phyloP scores from a whole-genome alignment of 352 stramenopile species.

The Globisporangium spiculum region DNA sequence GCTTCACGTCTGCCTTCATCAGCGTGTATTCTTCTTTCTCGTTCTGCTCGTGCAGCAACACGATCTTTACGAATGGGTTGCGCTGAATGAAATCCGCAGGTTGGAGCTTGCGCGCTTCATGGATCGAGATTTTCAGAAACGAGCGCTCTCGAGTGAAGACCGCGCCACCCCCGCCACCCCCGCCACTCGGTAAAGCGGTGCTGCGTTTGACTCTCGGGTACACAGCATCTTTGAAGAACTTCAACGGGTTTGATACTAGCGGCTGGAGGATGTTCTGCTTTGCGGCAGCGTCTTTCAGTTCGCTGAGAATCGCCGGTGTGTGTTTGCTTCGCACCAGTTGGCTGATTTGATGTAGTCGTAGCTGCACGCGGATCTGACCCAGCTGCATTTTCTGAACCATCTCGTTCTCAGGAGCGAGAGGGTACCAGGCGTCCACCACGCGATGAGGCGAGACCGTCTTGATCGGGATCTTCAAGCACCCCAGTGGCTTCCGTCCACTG shows the following conservation, averaged over 20 bases:
- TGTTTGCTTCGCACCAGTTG: conserved; percentile 40
- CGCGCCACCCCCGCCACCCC: conserved; percentile 5
- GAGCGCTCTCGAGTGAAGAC: conserved; percentile 34
- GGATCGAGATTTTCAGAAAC: conserved; percentile 58
- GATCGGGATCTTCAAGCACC: conserved; percentile 60
- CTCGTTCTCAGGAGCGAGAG: conserved; percentile 54
- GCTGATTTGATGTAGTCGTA: conserved; percentile 33
- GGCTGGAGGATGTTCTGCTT: conserved; percentile 9
- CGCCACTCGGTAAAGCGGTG: conserved; percentile 8
- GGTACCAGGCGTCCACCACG: conserved; percentile 59
- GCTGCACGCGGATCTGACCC: conserved; percentile 54
- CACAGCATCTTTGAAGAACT: conserved; percentile 17
- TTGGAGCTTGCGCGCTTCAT: conserved; percentile 55
- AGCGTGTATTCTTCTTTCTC: conserved; percentile 52
- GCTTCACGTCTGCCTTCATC: conserved; percentile 66
- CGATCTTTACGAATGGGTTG: conserved; percentile 53
- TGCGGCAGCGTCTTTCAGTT: conserved; percentile 24
- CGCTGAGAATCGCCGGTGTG: conserved; percentile 26
- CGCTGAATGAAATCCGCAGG: conserved; percentile 29
- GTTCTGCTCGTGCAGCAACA: conserved; percentile 42
- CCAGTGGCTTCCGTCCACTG: conserved; percentile 48
- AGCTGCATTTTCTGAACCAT: conserved; percentile 67
- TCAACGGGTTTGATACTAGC: conserved; percentile 7
- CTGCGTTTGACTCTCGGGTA: conserved; percentile 9
- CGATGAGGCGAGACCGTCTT: conserved; percentile 62